Base-by-base conservation (phyloP, 2,329 filamentous ascomycete genomes). In the Paecilomyces formosus region DNA sequence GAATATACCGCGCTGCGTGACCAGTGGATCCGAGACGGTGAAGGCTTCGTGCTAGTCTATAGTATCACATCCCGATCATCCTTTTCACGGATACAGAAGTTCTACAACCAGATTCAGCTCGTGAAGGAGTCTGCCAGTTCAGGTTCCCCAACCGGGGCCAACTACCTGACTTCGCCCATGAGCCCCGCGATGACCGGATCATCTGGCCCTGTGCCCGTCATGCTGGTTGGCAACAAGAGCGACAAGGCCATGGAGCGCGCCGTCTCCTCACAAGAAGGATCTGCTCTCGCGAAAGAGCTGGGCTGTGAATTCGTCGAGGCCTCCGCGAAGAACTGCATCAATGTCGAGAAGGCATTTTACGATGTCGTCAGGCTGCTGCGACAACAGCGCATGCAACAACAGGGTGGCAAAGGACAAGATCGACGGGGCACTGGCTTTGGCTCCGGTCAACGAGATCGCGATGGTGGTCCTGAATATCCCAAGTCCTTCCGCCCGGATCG, bases 151-250 rank as follows among this genome's bases (percentile, higher is more conserved):
- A 77, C 79, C 21, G 78, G 77, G 21, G 76, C 78, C 51, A 77
- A 76, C 57, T 80, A 81, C 61, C 69, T 80, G 26, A 70, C 72
- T 28, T 87, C 71, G 67, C 85, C 66, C 57, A 74, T 78, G 61
- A 71, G 68, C 75, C 75, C 72, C 7, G 78, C 84, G 30, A 59
- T 67, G 31, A 58, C 69, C 55, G 62, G 74, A 71, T 26, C 85
- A 84, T 21, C 65, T 62, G 82, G 85, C 62, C 88, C 88, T 21
- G 91, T 94, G 15, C 94, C 94, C 53, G 90, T 99, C 69, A 97
- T 99, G 94, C 83, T 99, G 30, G 94, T 99, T 35, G 94, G 94
- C 65, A 97, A 99, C 82, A 99, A 99, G 80, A 96, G 91, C 78
- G 94, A 99, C 77, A 85, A 94, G 68, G 91, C 96, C 53, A 96